phyloP scores from a whole-genome alignment of 768 basidiomycete species.

The Ramaria sp. region DNA sequence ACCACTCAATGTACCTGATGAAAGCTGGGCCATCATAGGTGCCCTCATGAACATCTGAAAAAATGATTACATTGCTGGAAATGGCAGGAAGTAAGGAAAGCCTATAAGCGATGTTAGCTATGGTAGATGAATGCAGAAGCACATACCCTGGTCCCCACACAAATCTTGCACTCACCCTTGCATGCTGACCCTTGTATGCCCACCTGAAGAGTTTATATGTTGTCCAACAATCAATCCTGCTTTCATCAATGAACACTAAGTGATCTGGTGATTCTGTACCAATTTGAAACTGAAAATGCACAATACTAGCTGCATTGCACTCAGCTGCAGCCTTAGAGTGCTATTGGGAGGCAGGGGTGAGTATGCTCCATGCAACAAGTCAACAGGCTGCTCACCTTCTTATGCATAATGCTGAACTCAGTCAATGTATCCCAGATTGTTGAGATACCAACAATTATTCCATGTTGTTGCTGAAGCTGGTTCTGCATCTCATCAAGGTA shows the following conservation, averaged over 20 bases:
- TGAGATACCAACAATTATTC: slow-evolving; percentile 1
- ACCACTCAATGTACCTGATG: slow-evolving; percentile 21
- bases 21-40: slow-evolving; percentile 19
- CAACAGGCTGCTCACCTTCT: neutral
- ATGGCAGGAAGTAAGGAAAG: slow-evolving; percentile 17
- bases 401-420: neutral
- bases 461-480: slow-evolving; percentile 8
- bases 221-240: neutral
- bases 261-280: neutral
- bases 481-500: slow-evolving; percentile 16
- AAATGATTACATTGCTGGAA: slow-evolving; percentile 13
- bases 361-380: neutral
- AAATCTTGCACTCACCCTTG: neutral
- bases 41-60: slow-evolving; percentile 15
- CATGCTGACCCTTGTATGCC: neutral
- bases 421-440: neutral
- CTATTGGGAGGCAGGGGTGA: neutral
- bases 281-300: neutral
- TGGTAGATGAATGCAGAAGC: neutral
- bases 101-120: slow-evolving; percentile 1
- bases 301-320: neutral
- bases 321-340: neutral
- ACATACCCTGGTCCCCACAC: neutral
- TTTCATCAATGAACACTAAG: slow-evolving; percentile 3
- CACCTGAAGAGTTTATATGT: slow-evolving; percentile 1